Conservation (phyloP, 192 early-diverging fungal genomes). For the Rhizophlyctis rosea region DNA sequence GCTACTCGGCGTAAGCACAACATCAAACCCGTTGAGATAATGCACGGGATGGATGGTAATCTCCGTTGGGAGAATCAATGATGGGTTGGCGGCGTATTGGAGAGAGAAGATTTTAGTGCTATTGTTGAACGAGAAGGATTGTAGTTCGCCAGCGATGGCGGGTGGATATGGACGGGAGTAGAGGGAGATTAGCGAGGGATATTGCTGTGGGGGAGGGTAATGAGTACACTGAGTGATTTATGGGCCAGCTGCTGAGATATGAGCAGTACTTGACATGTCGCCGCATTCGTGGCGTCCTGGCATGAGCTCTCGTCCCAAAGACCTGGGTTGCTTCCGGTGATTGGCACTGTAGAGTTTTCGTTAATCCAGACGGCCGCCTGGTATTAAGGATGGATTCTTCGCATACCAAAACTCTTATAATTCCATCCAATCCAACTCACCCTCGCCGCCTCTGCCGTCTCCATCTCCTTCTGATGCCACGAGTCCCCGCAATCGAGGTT, state of each 20-base stretch:
- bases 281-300: no score
- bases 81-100: neutral
- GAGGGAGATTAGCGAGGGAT: neutral
- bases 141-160: neutral
- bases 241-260: no score
- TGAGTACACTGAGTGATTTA: no score
- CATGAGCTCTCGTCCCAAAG: neutral
- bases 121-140: neutral
- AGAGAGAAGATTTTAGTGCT: neutral
- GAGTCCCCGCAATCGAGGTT: no score
- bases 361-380: no score
- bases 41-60: neutral
- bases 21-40: neutral
- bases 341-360: no score
- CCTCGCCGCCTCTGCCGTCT: no score
- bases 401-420: neutral
- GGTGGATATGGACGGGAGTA: neutral
- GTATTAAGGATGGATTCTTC: no score
- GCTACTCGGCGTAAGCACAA: neutral
- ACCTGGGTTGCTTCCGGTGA: neutral
- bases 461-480: no score
- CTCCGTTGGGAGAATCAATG: neutral
- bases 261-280: no score
- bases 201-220: no score
- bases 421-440: no score